Percentiles rank a stretch among this genome's conserved stretches.
Conservation (phyloP, 306 rosid species). For the Chamaecrista fasciculata region DNA sequence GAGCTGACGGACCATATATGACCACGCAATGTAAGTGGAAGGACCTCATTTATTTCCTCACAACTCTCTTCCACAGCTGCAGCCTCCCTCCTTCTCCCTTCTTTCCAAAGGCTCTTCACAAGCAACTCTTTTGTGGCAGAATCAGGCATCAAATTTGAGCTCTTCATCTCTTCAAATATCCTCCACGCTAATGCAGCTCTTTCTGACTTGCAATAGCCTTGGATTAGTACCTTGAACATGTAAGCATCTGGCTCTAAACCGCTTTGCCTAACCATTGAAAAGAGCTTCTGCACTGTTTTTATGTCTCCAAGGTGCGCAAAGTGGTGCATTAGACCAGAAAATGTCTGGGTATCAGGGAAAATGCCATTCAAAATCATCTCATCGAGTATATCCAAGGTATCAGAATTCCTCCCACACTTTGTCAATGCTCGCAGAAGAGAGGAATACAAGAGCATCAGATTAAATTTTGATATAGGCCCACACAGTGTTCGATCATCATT, state of each 20-base stretch:
- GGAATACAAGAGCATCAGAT: slow-evolving; percentile 66
- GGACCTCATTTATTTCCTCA: slow-evolving; percentile 44
- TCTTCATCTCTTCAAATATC: slow-evolving; percentile 69
- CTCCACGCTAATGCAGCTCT: slow-evolving; percentile 78
- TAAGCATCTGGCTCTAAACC: slow-evolving; percentile 67
- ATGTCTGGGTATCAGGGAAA: slow-evolving; percentile 74
- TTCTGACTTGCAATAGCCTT: slow-evolving; percentile 74
- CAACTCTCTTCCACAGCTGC: slow-evolving; percentile 68
- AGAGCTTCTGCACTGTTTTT: slow-evolving; percentile 69
- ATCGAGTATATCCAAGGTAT: slow-evolving; percentile 62
- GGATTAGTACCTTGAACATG: slow-evolving; percentile 61
- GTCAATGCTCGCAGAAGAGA: slow-evolving; percentile 71
- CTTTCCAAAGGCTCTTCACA: slow-evolving; percentile 86
- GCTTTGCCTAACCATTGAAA: slow-evolving; percentile 65
- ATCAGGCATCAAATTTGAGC: slow-evolving; percentile 56
- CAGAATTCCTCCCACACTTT: slow-evolving; percentile 60
- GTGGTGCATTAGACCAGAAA: slow-evolving; percentile 68
- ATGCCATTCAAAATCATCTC: slow-evolving; percentile 69
- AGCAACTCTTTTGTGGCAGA: slow-evolving; percentile 68
- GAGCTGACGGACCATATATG: slow-evolving; percentile 79
- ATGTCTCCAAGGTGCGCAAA: slow-evolving; percentile 62
- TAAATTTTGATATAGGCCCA: slow-evolving; percentile 57
- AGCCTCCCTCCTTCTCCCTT: slow-evolving; percentile 80
- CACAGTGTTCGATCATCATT: slow-evolving; percentile 50
- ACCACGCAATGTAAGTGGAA: slow-evolving; percentile 58